Evolutionary conservation across 768 basidiomycete genomes (phyloP).

Genomic region (Cystofilobasidium bisporidii): DNA sequence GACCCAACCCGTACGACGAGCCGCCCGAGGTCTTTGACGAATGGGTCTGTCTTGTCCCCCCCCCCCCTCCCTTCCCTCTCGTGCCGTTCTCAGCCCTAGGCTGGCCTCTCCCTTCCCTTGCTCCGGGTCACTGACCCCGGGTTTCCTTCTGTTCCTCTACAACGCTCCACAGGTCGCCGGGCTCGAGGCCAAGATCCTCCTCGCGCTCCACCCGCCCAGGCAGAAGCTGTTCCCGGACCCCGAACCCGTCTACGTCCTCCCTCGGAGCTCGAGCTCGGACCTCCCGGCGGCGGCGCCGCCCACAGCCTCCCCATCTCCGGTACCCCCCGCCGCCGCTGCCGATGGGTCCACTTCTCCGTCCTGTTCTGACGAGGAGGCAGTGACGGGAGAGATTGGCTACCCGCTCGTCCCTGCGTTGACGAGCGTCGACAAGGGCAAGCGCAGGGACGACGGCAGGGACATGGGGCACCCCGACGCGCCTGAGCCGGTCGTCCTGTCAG

Average conservation of each 20-base stretch:
- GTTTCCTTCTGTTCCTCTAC: neutral
- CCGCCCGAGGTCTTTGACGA: conserved; percentile 11
- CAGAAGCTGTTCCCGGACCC: conserved; percentile 8
- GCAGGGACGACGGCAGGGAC: neutral
- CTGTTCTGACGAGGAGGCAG: neutral
- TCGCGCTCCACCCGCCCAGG: conserved; percentile 4
- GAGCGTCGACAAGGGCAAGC: neutral
- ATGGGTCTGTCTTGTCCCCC: conserved; percentile 4
- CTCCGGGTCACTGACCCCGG: neutral
- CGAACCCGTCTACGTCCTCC: neutral
- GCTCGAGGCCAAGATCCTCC: conserved; percentile 6
- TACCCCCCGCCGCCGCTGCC: too few relatives aligned
- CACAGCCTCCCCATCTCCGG: too few relatives aligned
- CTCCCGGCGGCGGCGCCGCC: too few relatives aligned
- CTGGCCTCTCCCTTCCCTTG: neutral
- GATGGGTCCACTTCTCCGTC: neutral
- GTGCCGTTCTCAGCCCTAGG: neutral
- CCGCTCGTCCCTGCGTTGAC: neutral
- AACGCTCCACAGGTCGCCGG: conserved; percentile 9
- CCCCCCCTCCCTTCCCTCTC: neutral
- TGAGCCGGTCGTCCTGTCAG: too few relatives aligned
- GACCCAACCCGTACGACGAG: conserved; percentile 13
- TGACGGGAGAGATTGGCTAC: neutral
- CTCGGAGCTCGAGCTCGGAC: neutral
- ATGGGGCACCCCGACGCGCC: neutral